Evolutionary conservation across 805 yeast species (phyloP).

Genomic region (Yarrowia sp.): DNA sequence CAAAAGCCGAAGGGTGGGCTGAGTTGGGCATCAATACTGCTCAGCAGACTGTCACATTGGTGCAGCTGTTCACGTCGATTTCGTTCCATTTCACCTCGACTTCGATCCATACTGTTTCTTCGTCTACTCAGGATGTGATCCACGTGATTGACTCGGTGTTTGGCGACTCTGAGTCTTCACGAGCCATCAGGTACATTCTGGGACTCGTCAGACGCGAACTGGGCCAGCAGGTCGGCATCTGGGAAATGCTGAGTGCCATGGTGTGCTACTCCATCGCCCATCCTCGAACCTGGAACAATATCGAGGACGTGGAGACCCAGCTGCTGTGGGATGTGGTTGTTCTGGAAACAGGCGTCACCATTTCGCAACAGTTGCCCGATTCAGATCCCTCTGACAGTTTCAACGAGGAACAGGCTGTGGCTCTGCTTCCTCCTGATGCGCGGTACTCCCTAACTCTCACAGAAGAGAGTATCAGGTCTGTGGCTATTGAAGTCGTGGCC

Average conservation of each 20-base stretch:
- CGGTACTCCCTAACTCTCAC: slow-evolving; percentile 42
- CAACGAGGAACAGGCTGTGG: slow-evolving; percentile 42
- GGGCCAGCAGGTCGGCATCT: slow-evolving; percentile 47
- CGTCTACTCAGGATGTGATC: slow-evolving; percentile 47
- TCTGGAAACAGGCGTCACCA: slow-evolving; percentile 48
- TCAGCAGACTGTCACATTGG: slow-evolving; percentile 45
- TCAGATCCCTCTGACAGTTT: slow-evolving; percentile 38
- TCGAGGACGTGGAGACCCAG: slow-evolving; percentile 43
- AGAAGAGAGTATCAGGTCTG: slow-evolving; percentile 41
- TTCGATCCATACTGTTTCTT: slow-evolving; percentile 43
- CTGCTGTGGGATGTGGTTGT: slow-evolving; percentile 50
- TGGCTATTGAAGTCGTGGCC: slow-evolving; percentile 41
- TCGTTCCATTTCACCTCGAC: slow-evolving; percentile 47
- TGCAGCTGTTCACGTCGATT: slow-evolving; percentile 47
- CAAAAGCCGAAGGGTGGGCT: slow-evolving; percentile 46
- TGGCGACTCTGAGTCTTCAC: slow-evolving; percentile 49
- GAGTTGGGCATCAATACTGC: slow-evolving; percentile 43
- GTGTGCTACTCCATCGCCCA: slow-evolving; percentile 48
- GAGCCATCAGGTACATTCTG: slow-evolving; percentile 47
- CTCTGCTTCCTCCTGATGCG: slow-evolving; percentile 42
- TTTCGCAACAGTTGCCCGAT: slow-evolving; percentile 41
- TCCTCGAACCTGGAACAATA: slow-evolving; percentile 45
- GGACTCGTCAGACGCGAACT: slow-evolving; percentile 47
- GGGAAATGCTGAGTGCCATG: slow-evolving; percentile 47
- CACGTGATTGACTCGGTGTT: slow-evolving; percentile 48